Base-by-base conservation (phyloP, 495 filamentous ascomycete genomes). In the Zalerion maritima region DNA sequence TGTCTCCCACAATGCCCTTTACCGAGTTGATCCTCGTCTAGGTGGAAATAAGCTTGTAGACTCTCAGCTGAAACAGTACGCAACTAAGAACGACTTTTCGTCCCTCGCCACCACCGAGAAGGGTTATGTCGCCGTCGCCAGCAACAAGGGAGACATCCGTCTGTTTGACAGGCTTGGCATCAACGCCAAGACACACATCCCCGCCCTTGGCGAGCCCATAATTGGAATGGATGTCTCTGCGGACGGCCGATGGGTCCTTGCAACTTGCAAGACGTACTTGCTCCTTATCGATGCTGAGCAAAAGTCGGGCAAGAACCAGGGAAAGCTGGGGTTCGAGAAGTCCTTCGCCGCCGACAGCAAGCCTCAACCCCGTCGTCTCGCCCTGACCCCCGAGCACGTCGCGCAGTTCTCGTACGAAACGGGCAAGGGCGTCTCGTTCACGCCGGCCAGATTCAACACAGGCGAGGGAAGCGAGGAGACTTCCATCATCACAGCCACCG, bases 391-490 rank as follows among this genome's bases (percentile, higher is more conserved):
- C 0, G 67, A 71, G 15, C 89, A 97, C 48, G 81, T 97, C 19
- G 89, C 89, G 0, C 89, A 97, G 49, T 94, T 96, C 63, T 81
- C 87, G 49, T 75, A 92, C 54, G 89, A 96, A 57, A 94, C 89
- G 7, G 81, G 82, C 37, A 65, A 71, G 28, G 77, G 81, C 1
- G 61, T 97, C 10, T 67, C 75, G 13, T 97, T 97, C 56, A 96
- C 89, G 0, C 68, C 75, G 0, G 89, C 89, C 12, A 81, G 77
- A 32, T 97, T 96, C 65, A 97, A 97, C 52, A 91, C 82, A 2
- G 85, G 86, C 40, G 60, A 81, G 32, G 79, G 82, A 34, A 54
- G 62, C 15, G 54, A 71, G 2, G 89, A 96, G 47, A 86, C 85
- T 0, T 85, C 81, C 22, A 94, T 97, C 51, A 80, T 97, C 46